These are phyloP conservation scores for Clavariopsis aquatica DNA, from an alignment of 495 filamentous ascomycete species.

Conservation along the genomic window DNA sequence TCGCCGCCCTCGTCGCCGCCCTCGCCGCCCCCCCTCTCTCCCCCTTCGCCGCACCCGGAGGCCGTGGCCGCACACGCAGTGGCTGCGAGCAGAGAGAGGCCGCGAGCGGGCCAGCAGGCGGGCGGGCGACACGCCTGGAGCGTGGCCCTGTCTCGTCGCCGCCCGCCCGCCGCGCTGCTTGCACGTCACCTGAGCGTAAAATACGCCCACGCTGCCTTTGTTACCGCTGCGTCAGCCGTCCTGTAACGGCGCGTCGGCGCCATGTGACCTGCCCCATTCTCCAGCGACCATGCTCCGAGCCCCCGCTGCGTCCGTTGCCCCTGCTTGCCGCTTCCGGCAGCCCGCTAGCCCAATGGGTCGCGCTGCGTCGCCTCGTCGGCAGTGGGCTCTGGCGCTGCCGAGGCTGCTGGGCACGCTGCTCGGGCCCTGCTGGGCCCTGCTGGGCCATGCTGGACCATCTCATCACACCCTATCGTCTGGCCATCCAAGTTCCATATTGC, in stretches of 20 bases:
- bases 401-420: background rate
- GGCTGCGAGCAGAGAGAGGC: background rate
- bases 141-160: background rate
- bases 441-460: too few relatives aligned
- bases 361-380: slow-evolving; percentile 20
- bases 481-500: slow-evolving; percentile 8
- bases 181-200: slow-evolving; percentile 9
- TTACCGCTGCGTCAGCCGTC: slow-evolving; percentile 29
- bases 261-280: slow-evolving; percentile 2
- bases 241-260: slow-evolving; percentile 1
- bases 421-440: background rate
- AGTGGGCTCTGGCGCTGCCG: slow-evolving; percentile 13
- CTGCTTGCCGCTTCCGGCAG: slow-evolving; percentile 11
- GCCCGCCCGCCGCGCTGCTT: background rate
- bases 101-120: background rate
- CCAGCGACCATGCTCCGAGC: background rate
- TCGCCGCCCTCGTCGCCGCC: too few relatives aligned
- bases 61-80: background rate
- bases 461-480: background rate
- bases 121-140: background rate
- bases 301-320: background rate
- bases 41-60: background rate
- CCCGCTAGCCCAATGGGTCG: slow-evolving; percentile 15
- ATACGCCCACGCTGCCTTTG: background rate
- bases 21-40: too few relatives aligned